phyloP scores from a whole-genome alignment of 345 rosid genomes.

The Draba incana region DNA sequence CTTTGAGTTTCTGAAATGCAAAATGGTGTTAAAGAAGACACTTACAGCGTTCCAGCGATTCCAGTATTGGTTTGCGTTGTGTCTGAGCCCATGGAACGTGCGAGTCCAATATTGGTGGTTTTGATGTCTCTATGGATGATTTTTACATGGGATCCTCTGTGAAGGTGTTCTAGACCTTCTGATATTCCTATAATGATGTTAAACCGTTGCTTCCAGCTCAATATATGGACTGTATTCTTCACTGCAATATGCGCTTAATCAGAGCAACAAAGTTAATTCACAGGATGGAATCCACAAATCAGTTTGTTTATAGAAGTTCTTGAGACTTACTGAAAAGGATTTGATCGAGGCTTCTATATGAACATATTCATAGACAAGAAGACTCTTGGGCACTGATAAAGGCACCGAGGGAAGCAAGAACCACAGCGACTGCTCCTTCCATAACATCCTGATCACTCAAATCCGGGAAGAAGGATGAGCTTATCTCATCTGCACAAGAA shows the following conservation, averaged over 20 bases:
- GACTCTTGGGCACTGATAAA: slow-evolving; percentile 68
- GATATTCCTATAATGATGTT: slow-evolving; percentile 68
- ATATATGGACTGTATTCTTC: slow-evolving; percentile 47
- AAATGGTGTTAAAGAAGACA: neutral
- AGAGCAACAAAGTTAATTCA: slow-evolving; percentile 4
- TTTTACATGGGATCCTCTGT: slow-evolving; percentile 57
- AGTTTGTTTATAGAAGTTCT: slow-evolving; percentile 1
- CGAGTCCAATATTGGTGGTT: slow-evolving; percentile 81
- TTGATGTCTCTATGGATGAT: slow-evolving; percentile 89
- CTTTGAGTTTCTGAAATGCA: slow-evolving; percentile 3
- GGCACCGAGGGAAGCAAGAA: slow-evolving; percentile 52
- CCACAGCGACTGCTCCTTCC: slow-evolving; percentile 28
- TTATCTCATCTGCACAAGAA: slow-evolving; percentile 27
- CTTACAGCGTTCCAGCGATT: slow-evolving; percentile 88
- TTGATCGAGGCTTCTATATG: slow-evolving; percentile 75
- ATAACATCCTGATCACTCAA: slow-evolving; percentile 24
- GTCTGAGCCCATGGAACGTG: slow-evolving; percentile 52
- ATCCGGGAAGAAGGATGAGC: slow-evolving; percentile 10
- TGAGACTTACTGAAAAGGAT: slow-evolving; percentile 59
- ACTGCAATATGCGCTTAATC: slow-evolving; percentile 43
- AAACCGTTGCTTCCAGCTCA: slow-evolving; percentile 69
- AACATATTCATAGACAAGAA: slow-evolving; percentile 78
- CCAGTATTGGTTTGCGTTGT: slow-evolving; percentile 62
- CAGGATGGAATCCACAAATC: no score
- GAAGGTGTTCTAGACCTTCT: slow-evolving; percentile 78